Base-by-base conservation (phyloP, 441 rosid genomes). In the Jatropha multifida region DNA sequence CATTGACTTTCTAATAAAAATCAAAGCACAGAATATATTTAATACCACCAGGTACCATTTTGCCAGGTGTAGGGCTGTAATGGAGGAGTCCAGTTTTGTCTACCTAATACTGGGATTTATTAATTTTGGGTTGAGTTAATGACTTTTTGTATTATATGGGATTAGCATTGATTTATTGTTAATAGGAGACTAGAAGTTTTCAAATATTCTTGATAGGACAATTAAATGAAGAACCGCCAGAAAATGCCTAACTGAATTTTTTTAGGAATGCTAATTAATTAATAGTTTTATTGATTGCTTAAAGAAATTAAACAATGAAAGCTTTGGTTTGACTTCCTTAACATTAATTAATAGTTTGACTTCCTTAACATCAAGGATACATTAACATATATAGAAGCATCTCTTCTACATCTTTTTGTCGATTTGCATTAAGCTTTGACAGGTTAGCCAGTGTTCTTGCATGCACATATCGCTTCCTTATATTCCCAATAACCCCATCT, bases 371-470 rank as follows among this genome's bases (percentile, higher is more conserved):
- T 48, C 51, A 48, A 9, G 13, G 13, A 48, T 27, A 27, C 32
- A 27, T 27, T 27, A 48, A 48, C 9, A 48, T 0, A 48, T 11
- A 48, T 48, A 48, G 52, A 48, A 3, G 15, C 58, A 15, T 54
- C 17, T 54, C 58, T 13, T 51, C 76, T 10, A 80, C 58, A 67
- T 87, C 83, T 77, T 81, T 81, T n/a, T 70, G 56, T 70, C 82
- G 77, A 27, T 37, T 75, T 74, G 86, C 86, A 14, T 79, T 85
- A 37, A 90, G 73, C 76, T 84, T 90, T 20, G 85, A 79, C 72
- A 87, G 83, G 73, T 87, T 85, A n/a, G 88, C 74, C 38, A 85
- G 89, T 71, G 91, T 87, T 79, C 90, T 86, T 52, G 91, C 85
- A 64, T 86, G 90, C 13, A 83, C 67, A 75, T 87, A 87, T 46